Evolutionary conservation across 805 yeast genomes (phyloP).

Genomic region (Candida dendrica): DNA sequence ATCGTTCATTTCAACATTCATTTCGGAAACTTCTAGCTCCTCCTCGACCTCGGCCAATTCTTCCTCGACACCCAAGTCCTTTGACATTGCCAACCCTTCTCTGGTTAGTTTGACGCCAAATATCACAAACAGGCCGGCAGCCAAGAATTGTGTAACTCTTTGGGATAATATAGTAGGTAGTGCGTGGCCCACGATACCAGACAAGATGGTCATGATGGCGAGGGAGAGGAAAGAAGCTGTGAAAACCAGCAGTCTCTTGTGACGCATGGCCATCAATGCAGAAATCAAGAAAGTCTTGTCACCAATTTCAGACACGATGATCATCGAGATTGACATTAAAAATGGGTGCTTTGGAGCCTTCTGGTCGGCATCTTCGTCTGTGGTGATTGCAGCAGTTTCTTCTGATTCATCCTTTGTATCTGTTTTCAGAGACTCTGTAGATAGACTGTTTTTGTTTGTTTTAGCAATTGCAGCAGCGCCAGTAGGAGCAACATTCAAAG

Average conservation of each 20-base stretch:
- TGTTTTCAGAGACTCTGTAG: background rate
- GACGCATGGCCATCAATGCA: conserved; percentile 96
- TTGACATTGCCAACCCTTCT: conserved; percentile 81
- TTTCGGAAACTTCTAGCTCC: conserved; percentile 64
- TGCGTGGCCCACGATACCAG: conserved; percentile 88
- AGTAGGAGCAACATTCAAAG: background rate
- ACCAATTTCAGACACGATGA: conserved; percentile 91
- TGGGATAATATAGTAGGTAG: conserved; percentile 80
- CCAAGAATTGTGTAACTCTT: conserved; percentile 71
- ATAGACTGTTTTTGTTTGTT: background rate
- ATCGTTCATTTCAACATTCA: conserved; percentile 42
- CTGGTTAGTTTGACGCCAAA: conserved; percentile 70
- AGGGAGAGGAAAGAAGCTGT: conserved; percentile 80
- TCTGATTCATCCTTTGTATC: background rate
- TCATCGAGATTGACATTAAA: conserved; percentile 82
- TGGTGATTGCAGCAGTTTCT: background rate
- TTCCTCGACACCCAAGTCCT: conserved; percentile 82
- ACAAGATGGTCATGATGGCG: conserved; percentile 83
- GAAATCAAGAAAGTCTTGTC: conserved; percentile 96
- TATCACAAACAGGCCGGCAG: conserved; percentile 72
- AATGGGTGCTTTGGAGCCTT: conserved; percentile 33
- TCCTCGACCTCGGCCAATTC: conserved; percentile 96
- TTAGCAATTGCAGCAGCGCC: background rate
- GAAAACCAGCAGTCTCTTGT: conserved; percentile 78
- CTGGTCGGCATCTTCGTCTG: conserved; percentile 1